Evolutionary conservation across 2,329 filamentous ascomycete species (phyloP).

Genomic region (Raffaelea albimanens): DNA sequence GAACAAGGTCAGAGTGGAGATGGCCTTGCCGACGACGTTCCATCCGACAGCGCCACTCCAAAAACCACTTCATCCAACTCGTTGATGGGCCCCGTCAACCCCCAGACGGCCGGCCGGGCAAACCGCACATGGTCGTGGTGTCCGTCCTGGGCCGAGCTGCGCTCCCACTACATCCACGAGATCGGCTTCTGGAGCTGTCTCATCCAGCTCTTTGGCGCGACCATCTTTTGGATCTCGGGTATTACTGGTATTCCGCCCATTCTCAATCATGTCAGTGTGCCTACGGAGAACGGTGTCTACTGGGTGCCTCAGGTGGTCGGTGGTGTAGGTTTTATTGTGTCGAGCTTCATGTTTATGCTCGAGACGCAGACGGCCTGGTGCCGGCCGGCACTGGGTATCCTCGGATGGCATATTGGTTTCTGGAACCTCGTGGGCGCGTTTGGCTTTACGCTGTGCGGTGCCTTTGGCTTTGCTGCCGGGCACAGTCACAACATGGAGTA

Average conservation of each 20-base stretch:
- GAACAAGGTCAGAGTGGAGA: background rate
- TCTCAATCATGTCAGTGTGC: constrained; percentile 33
- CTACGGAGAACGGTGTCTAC: constrained; percentile 43
- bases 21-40: too few relatives aligned
- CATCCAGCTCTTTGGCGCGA: constrained; percentile 47
- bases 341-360: constrained; percentile 50
- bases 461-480: constrained; percentile 37
- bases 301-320: constrained; percentile 56
- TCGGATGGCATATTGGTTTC: constrained; percentile 59
- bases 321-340: constrained; percentile 52
- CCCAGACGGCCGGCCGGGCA: too few relatives aligned
- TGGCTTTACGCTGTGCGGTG: constrained; percentile 54
- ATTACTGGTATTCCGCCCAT: constrained; percentile 52
- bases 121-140: constrained; percentile 60
- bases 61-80: too few relatives aligned
- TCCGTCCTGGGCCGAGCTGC: constrained; percentile 46
- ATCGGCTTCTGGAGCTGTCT: constrained; percentile 54
- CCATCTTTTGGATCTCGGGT: constrained; percentile 55
- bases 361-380: constrained; percentile 59
- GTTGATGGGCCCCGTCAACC: too few relatives aligned
- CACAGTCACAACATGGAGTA: constrained; percentile 31
- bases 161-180: constrained; percentile 50
- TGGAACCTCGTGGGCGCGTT: constrained; percentile 57
- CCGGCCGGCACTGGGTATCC: constrained; percentile 39
- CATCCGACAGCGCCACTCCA: too few relatives aligned